A percentile compares a stretch with the other conserved stretches of the same genome.
Evolutionary conservation across 257 asterid genomes (phyloP).

Genomic region (Ligustrum vulgare): DNA sequence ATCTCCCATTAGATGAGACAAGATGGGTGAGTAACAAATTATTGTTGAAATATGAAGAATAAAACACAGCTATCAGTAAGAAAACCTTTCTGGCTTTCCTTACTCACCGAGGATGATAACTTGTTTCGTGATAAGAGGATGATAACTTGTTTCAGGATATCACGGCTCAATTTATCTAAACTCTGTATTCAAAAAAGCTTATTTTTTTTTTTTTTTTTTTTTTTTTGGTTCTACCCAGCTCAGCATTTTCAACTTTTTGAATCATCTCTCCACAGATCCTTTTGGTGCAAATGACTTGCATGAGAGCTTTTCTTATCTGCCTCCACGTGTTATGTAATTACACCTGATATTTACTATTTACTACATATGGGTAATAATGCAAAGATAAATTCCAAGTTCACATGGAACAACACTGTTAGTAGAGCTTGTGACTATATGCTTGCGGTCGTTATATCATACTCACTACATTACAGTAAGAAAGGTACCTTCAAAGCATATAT

Average conservation of each 20-base stretch:
- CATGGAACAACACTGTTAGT: neutral
- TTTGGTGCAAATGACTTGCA: constrained; percentile 7
- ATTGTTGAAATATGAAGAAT: neutral
- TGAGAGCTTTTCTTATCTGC: constrained; percentile 9
- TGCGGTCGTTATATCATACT: neutral
- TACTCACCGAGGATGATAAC: neutral
- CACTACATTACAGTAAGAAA: constrained; percentile 17
- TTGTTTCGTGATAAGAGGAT: neutral
- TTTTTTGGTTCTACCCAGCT: neutral
- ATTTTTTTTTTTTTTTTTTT: neutral
- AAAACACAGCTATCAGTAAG: constrained; percentile 8
- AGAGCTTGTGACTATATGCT: neutral
- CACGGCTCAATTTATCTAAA: constrained; percentile 3
- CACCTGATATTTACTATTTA: constrained; percentile 9
- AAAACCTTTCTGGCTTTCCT: constrained; percentile 7
- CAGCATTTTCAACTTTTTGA: neutral
- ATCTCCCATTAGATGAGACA: constrained; percentile 16
- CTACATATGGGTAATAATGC: constrained; percentile 3
- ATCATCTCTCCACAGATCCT: constrained; percentile 10
- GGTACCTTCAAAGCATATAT: constrained; percentile 95
- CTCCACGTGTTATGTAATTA: constrained; percentile 5
- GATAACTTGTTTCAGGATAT: neutral
- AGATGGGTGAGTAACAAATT: constrained; percentile 7
- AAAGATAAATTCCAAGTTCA: constrained; percentile 11
- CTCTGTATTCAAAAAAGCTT: neutral